A percentile compares a stretch with the other conserved stretches of the same genome.
Conservation (phyloP, 2,329 filamentous ascomycete species). For the Dactylonectria macrodidyma region DNA sequence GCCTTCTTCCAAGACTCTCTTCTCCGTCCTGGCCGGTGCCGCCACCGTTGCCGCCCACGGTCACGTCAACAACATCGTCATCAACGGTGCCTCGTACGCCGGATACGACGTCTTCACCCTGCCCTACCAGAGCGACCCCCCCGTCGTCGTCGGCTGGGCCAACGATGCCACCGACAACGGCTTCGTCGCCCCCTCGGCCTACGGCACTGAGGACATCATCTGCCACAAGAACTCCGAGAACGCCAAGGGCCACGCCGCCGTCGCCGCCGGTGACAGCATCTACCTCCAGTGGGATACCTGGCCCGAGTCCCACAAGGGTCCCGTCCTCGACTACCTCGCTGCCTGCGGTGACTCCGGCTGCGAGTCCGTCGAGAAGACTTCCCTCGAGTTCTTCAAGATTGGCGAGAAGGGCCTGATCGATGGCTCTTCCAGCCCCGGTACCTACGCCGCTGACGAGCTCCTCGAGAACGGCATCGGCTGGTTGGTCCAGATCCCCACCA, state of each 20-base stretch:
- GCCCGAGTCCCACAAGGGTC: slow-evolving; percentile 63
- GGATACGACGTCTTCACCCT: slow-evolving; percentile 42
- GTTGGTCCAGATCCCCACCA: slow-evolving; percentile 53
- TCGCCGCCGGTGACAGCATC: slow-evolving; percentile 58
- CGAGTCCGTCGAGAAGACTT: slow-evolving; percentile 66
- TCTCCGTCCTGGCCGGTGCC: slow-evolving; percentile 47
- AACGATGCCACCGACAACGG: slow-evolving; percentile 64
- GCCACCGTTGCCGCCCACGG: slow-evolving; percentile 48
- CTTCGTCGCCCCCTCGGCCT: slow-evolving; percentile 62
- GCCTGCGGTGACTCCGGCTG: slow-evolving; percentile 69
- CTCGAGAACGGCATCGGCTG: slow-evolving; percentile 58
- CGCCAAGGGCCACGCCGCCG: slow-evolving; percentile 56
- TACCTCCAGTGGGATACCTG: slow-evolving; percentile 60
- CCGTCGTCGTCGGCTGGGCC: slow-evolving; percentile 56
- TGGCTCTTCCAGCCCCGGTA: slow-evolving; percentile 59
- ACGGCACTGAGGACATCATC: slow-evolving; percentile 59
- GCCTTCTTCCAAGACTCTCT: slow-evolving; percentile 47
- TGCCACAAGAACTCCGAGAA: slow-evolving; percentile 61
- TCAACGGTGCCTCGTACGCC: slow-evolving; percentile 44
- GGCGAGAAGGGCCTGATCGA: slow-evolving; percentile 66
- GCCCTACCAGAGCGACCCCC: slow-evolving; percentile 39
- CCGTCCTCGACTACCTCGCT: slow-evolving; percentile 76
- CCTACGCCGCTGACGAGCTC: slow-evolving; percentile 57
- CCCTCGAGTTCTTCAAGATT: slow-evolving; percentile 77
- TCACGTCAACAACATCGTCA: slow-evolving; percentile 46